phyloP scores from a whole-genome alignment of 2,329 filamentous ascomycete genomes.

The Pestalotiopsis fici region DNA sequence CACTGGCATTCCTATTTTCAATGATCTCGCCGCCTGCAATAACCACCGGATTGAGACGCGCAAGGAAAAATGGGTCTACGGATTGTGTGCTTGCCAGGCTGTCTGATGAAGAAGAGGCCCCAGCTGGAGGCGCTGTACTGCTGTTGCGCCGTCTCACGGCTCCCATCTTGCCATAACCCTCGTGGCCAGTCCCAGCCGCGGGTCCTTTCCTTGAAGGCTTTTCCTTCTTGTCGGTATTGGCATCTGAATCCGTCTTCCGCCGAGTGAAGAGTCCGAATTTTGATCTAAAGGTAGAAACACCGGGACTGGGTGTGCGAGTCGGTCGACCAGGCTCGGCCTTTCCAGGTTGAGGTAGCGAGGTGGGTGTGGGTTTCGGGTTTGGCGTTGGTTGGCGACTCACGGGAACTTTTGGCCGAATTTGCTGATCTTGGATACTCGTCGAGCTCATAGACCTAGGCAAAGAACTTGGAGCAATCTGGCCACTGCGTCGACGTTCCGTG shows the following conservation, averaged over 20 bases:
- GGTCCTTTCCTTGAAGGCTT: slow-evolving; percentile 72
- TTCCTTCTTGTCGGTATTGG: slow-evolving; percentile 56
- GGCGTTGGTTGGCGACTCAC: slow-evolving; percentile 36
- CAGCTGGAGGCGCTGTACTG: slow-evolving; percentile 50
- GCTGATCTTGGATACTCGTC: slow-evolving; percentile 30
- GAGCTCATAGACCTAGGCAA: slow-evolving; percentile 35
- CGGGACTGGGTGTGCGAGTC: slow-evolving; percentile 55
- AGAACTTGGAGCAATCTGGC: slow-evolving; percentile 32
- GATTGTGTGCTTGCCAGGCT: slow-evolving; percentile 44
- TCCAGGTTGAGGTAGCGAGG: slow-evolving; percentile 18
- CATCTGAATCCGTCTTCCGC: slow-evolving; percentile 63
- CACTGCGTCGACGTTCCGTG: slow-evolving; percentile 47
- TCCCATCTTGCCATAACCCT: slow-evolving; percentile 74
- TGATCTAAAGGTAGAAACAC: slow-evolving; percentile 56
- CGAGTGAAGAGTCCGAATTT: slow-evolving; percentile 80
- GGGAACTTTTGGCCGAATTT: slow-evolving; percentile 26
- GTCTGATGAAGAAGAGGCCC: slow-evolving; percentile 49
- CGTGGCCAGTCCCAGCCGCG: slow-evolving; percentile 89
- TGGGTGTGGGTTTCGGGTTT: slow-evolving; percentile 23
- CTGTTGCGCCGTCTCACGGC: slow-evolving; percentile 63
- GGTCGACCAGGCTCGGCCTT: slow-evolving; percentile 26
- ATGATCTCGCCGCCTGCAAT: slow-evolving; percentile 65
- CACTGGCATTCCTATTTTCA: slow-evolving; percentile 58
- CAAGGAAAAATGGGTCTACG: slow-evolving; percentile 58
- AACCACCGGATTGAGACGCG: slow-evolving; percentile 66